Evolutionary conservation across 257 asterid species (phyloP), one percentile per base, ranked within the genome.

Genomic region (Salvia splendens): DNA sequence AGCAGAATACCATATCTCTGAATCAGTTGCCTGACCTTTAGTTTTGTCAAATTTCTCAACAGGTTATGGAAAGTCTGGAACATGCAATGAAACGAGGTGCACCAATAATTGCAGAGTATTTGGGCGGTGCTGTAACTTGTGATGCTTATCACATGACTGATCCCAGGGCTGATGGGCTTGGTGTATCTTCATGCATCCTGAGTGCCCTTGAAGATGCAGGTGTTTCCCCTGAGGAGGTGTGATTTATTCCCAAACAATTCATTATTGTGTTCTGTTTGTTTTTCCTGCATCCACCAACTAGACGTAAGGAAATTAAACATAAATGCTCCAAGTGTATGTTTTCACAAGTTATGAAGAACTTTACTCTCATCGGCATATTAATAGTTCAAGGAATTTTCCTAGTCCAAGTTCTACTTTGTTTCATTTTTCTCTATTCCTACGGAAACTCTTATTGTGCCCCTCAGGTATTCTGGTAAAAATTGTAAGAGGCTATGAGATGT

Each of bases 111-210:
- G 99, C 97, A 0, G 99, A 93, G 77, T 93, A 90, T 74, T 73
- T 93, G 83, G 99, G 99, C 45, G 99, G 97, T 59, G 96, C 97
- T 12, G 89, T 88, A 47, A 90, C 86, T 77, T 93, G 97, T 50
- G 98, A 90, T 84, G 97, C 98, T 55, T 74, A 90, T 83, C 97
- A 93, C 82, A 88, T 93, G 96, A 93, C 98, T 28, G 96, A 88
- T 76, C 98, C 97, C n/a, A 83, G 98, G 73, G 78, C 97, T 43
- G 98, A 93, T 77, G 98, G 98, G 52, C 95, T 93, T 70, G 96
- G 98, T 72, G 98, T 90, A 32, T 93, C 98, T 67, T 85, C 98
- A 45, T 93, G 98, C 62, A 93, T 93, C 75, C 80, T 65, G 15
- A 74, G 83, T 55, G 82, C 89, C 83, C 95, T 93, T 50, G 85